Evolutionary conservation across 306 rosid genomes (phyloP).

Genomic region (Macrotyloma uniflorum): DNA sequence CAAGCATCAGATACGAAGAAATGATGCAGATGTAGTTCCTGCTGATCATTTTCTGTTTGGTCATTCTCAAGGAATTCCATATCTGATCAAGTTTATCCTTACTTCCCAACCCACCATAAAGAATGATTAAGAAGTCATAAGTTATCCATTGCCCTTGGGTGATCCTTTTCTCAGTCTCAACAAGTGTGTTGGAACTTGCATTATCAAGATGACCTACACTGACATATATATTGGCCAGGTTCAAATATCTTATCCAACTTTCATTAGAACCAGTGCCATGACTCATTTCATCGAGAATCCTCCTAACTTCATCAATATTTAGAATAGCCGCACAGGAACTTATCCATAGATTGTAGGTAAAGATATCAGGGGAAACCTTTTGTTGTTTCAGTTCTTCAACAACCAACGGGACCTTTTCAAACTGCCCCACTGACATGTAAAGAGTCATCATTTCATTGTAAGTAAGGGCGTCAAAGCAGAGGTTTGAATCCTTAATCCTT

Average conservation of each 20-base stretch:
- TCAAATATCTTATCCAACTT: constrained; percentile 71
- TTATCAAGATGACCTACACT: constrained; percentile 56
- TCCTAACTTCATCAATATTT: constrained; percentile 62
- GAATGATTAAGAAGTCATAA: constrained; percentile 86
- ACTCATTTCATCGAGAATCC: constrained; percentile 76
- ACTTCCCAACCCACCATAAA: constrained; percentile 77
- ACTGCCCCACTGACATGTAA: constrained; percentile 83
- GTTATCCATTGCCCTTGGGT: constrained; percentile 87
- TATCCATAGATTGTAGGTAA: constrained; percentile 90
- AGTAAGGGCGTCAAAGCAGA: constrained; percentile 61
- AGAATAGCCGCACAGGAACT: constrained; percentile 83
- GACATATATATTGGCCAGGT: constrained; percentile 66
- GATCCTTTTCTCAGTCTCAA: constrained; percentile 73
- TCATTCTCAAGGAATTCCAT: constrained; percentile 84
- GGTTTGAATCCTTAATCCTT: constrained; percentile 60
- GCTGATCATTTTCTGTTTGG: constrained; percentile 82
- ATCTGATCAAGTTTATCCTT: constrained; percentile 76
- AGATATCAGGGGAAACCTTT: constrained; percentile 75
- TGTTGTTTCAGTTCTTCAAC: constrained; percentile 71
- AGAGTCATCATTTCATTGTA: constrained; percentile 98
- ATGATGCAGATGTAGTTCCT: constrained; percentile 73
- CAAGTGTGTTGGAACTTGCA: constrained; percentile 56
- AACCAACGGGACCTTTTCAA: constrained; percentile 72
- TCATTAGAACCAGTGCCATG: constrained; percentile 53
- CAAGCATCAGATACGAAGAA: constrained; percentile 83